Conservation (phyloP, 345 rosid genomes). For the Turnera subulata region DNA sequence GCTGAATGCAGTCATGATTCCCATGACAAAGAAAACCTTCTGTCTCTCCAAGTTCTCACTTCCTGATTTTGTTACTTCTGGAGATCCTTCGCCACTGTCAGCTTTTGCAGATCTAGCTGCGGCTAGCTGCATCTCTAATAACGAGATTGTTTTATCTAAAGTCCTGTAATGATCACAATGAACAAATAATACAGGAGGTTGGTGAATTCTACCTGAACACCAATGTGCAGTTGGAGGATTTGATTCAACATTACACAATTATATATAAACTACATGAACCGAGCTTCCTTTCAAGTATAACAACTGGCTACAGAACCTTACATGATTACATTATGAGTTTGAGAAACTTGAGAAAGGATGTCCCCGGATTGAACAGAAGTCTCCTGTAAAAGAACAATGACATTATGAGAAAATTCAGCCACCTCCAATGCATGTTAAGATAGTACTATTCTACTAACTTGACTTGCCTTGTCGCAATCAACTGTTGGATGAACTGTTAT, state of each 20-base stretch:
- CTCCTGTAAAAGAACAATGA: slow-evolving; percentile 34
- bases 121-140: slow-evolving; percentile 70
- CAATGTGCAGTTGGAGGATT: not conserved
- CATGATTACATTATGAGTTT: slow-evolving; percentile 85
- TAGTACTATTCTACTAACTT: not conserved
- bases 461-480: slow-evolving; percentile 77
- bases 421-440: too few species aligned
- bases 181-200: not conserved
- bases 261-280: not conserved
- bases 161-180: slow-evolving; percentile 38
- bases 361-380: slow-evolving; percentile 51
- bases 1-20: slow-evolving; percentile 76
- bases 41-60: slow-evolving; percentile 40
- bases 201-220: not conserved
- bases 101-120: slow-evolving; percentile 67
- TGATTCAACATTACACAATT: not conserved
- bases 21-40: slow-evolving; percentile 75
- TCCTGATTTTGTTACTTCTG: slow-evolving; percentile 32
- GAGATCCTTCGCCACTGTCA: slow-evolving; percentile 37
- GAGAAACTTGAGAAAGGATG: slow-evolving; percentile 84
- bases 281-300: slow-evolving; percentile 6
- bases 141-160: slow-evolving; percentile 67
- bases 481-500: slow-evolving; percentile 40
- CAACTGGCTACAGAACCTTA: slow-evolving; percentile 30
- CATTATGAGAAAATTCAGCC: too few species aligned